Conservation (phyloP, 257 asterid genomes). For the Solanum neorickii region DNA sequence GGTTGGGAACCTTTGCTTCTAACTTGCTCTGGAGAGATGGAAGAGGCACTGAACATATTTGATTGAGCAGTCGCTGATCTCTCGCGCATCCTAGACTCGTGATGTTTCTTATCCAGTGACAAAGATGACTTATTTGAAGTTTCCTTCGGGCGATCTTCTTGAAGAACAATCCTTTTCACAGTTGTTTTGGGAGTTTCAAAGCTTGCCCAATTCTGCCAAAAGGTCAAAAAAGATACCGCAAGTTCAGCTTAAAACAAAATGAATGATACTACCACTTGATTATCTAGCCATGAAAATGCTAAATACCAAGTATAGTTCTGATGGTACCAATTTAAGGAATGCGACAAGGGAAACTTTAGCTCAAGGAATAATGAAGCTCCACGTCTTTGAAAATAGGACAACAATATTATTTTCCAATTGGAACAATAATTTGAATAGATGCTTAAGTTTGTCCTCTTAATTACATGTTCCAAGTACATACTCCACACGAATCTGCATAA, state of each 20-base stretch:
- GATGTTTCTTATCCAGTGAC: conserved; percentile 32
- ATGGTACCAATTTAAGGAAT: neutral
- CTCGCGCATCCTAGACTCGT: conserved; percentile 30
- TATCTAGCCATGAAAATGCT: neutral
- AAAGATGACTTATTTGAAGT: conserved; percentile 24
- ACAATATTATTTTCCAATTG: neutral
- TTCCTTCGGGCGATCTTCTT: conserved; percentile 34
- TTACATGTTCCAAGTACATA: neutral
- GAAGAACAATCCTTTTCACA: conserved; percentile 53
- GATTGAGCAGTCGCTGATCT: conserved; percentile 31
- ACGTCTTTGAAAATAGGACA: neutral
- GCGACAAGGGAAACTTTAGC: neutral
- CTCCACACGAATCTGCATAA: neutral
- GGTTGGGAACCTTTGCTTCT: conserved; percentile 1
- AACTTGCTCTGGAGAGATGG: conserved; percentile 19
- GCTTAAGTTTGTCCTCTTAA: neutral
- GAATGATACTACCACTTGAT: neutral
- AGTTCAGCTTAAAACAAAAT: neutral
- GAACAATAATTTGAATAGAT: neutral
- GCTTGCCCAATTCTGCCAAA: conserved; percentile 64
- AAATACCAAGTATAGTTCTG: neutral
- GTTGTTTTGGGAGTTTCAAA: conserved; percentile 70
- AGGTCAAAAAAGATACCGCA: neutral
- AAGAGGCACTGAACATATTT: conserved; percentile 9
- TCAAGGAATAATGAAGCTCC: neutral